Percentiles rank a stretch among this genome's conserved stretches.
Conservation (phyloP, 2,329 filamentous ascomycete genomes). For the Erysiphe neolycopersici region DNA sequence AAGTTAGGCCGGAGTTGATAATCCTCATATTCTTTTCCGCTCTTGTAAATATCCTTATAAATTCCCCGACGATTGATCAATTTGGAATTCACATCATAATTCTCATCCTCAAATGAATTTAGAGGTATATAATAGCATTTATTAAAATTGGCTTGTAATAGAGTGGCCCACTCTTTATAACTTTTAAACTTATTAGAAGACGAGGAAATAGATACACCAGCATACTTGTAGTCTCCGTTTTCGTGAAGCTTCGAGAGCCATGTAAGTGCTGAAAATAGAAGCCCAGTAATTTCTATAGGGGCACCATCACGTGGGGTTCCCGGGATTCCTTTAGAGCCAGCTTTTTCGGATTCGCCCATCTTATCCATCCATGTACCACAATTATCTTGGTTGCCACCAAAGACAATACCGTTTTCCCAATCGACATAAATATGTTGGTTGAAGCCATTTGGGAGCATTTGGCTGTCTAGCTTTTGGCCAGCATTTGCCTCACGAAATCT, state of each 20-base stretch:
- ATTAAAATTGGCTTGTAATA: slow-evolving; percentile 71
- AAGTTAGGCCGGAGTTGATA: slow-evolving; percentile 93
- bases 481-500: slow-evolving; percentile 90
- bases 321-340: slow-evolving; percentile 75
- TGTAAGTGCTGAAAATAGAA: slow-evolving; percentile 65
- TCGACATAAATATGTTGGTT: slow-evolving; percentile 77
- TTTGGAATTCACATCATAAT: slow-evolving; percentile 54
- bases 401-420: slow-evolving; percentile 74
- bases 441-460: slow-evolving; percentile 86
- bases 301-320: slow-evolving; percentile 93
- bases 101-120: slow-evolving; percentile 37
- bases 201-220: slow-evolving; percentile 40
- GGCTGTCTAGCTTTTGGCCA: slow-evolving; percentile 60
- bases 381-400: slow-evolving; percentile 80
- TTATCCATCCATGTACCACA: slow-evolving; percentile 99
- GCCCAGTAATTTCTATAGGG: slow-evolving; percentile 79
- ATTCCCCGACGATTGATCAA: slow-evolving; percentile 80
- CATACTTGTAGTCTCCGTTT: slow-evolving; percentile 43
- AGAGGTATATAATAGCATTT: slow-evolving; percentile 68
- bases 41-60: slow-evolving; percentile 91
- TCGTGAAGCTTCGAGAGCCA: slow-evolving; percentile 50
- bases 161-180: slow-evolving; percentile 51
- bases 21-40: slow-evolving; percentile 88
- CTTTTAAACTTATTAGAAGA: slow-evolving; percentile 27
- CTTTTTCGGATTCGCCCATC: slow-evolving; percentile 92